A percentile compares a stretch with the other conserved stretches of the same genome.
phyloP scores from a whole-genome alignment of 108 stramenopile genomes.

The Stephanodiscus minutulus region DNA sequence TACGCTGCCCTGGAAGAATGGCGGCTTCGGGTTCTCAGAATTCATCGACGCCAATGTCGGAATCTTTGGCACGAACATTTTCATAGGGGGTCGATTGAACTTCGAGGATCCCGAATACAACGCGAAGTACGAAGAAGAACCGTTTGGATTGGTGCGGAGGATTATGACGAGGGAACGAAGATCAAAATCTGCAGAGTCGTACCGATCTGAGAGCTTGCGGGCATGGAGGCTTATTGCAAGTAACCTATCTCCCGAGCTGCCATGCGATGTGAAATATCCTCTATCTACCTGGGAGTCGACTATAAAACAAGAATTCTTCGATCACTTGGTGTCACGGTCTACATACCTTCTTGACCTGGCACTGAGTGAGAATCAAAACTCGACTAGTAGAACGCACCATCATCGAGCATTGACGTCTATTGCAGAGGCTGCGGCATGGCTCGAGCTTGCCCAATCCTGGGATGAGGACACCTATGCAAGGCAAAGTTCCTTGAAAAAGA shows the following conservation, averaged over 20 bases:
- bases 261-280: slow-evolving; percentile 33
- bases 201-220: slow-evolving; percentile 17
- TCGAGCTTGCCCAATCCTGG: slow-evolving; percentile 40
- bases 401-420: slow-evolving; percentile 21
- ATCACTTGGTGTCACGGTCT: slow-evolving; percentile 53
- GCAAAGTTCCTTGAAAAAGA: slow-evolving; percentile 44
- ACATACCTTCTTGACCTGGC: slow-evolving; percentile 55
- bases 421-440: slow-evolving; percentile 48
- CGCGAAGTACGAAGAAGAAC: slow-evolving; percentile 59
- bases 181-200: slow-evolving; percentile 22
- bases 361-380: slow-evolving; percentile 11
- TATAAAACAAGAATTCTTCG: slow-evolving; percentile 51
- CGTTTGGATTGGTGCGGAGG: slow-evolving; percentile 54
- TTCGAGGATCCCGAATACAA: slow-evolving; percentile 48
- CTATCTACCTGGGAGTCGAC: slow-evolving; percentile 66
- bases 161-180: slow-evolving; percentile 20
- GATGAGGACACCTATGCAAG: slow-evolving; percentile 30
- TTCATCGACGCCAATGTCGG: slow-evolving; percentile 59
- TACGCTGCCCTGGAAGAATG: slow-evolving; percentile 26
- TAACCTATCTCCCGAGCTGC: slow-evolving; percentile 26
- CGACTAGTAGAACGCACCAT: neutral
- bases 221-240: slow-evolving; percentile 31
- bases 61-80: slow-evolving; percentile 43
- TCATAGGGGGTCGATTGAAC: slow-evolving; percentile 63
- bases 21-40: slow-evolving; percentile 64